Conservation (phyloP, 2,329 filamentous ascomycete species). For the Trichoderma lentiforme region DNA sequence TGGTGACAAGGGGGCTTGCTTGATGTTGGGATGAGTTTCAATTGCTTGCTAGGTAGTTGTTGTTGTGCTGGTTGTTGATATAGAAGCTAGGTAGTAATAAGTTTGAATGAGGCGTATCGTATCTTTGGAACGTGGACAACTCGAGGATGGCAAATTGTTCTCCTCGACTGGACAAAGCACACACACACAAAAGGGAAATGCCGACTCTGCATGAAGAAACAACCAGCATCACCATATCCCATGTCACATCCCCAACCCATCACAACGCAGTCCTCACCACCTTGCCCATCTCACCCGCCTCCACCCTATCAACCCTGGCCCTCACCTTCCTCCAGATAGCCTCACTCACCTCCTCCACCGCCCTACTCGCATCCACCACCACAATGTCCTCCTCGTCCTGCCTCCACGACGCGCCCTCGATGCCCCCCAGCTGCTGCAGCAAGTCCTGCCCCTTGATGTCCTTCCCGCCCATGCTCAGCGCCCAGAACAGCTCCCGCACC, state of each 20-base stretch:
- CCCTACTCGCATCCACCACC: slow-evolving; percentile 52
- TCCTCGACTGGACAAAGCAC: neutral
- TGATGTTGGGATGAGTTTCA: neutral
- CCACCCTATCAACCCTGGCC: slow-evolving; percentile 46
- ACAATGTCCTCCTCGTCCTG: slow-evolving; percentile 53
- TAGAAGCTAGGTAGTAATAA: neutral
- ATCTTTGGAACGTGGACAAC: neutral
- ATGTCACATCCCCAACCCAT: neutral
- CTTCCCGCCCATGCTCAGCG: slow-evolving; percentile 47
- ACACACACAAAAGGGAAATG: neutral
- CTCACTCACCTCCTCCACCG: slow-evolving; percentile 54
- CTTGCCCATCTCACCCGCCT: slow-evolving; percentile 47
- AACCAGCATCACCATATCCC: neutral
- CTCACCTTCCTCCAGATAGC: slow-evolving; percentile 53
- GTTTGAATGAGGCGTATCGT: neutral
- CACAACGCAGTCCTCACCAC: slow-evolving; percentile 38
- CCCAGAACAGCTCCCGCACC: slow-evolving; percentile 72
- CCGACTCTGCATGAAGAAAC: neutral
- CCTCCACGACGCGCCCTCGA: slow-evolving; percentile 34
- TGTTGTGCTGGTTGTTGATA: neutral
- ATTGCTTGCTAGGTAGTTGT: neutral
- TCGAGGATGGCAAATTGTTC: neutral
- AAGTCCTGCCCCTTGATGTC: slow-evolving; percentile 30
- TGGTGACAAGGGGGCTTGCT: neutral
- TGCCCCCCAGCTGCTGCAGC: slow-evolving; percentile 23